Evolutionary conservation across 306 rosid species (phyloP).

Genomic region (Myrica gale): DNA sequence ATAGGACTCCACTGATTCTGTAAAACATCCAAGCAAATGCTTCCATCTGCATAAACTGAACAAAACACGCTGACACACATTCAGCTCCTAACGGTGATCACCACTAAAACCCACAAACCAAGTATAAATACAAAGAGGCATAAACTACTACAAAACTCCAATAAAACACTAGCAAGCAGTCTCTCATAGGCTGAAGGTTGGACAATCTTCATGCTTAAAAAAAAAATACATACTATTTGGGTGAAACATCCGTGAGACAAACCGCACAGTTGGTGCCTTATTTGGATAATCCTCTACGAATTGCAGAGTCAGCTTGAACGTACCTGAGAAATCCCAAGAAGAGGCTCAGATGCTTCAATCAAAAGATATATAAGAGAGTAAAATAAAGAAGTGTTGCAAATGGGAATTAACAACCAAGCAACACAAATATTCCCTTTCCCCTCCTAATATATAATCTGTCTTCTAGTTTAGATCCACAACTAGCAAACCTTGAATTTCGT

Average conservation of each 20-base stretch:
- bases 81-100: slow-evolving; percentile 23
- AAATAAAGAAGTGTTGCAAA: too few species aligned
- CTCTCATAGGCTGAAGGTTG: not conserved
- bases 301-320: slow-evolving; percentile 93
- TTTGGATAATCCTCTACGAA: slow-evolving; percentile 94
- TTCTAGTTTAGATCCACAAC: too few species aligned
- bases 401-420: too few species aligned
- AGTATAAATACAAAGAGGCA: too few species aligned
- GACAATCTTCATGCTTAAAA: not conserved
- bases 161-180: not conserved
- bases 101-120: slow-evolving; percentile 9
- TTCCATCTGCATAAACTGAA: slow-evolving; percentile 97
- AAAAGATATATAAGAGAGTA: too few species aligned
- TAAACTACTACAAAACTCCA: too few species aligned
- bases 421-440: too few species aligned
- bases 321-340: slow-evolving; percentile 56
- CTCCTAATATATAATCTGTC: too few species aligned
- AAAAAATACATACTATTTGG: slow-evolving; percentile 75
- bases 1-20: slow-evolving; percentile 99
- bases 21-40: slow-evolving; percentile 93
- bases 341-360: too few species aligned
- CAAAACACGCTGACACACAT: slow-evolving; percentile 25
- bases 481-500: too few species aligned
- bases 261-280: slow-evolving; percentile 92
- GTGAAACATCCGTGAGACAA: slow-evolving; percentile 98